These are phyloP conservation scores for Mucor sp. DNA, from an alignment of 371 early-diverging fungal genomes.

Conservation along the genomic window DNA sequence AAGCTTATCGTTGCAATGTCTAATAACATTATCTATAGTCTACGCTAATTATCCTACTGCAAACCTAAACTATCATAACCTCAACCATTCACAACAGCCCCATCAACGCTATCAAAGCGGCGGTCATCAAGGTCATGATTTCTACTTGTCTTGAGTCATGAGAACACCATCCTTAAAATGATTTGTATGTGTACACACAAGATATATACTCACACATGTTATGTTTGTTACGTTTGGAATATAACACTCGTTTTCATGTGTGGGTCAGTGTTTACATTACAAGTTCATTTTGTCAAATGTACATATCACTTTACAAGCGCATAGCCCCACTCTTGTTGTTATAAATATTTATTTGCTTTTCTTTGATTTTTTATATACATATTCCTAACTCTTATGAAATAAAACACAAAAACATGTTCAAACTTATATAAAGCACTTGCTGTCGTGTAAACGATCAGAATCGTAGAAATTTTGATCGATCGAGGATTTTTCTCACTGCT, in stretches of 20 bases:
- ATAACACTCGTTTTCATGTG: neutral
- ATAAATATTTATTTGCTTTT: constrained; percentile 1
- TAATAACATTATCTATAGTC: neutral
- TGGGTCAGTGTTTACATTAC: neutral
- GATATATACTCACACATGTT: neutral
- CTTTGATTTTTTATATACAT: neutral
- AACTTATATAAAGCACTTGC: neutral
- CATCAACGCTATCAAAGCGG: neutral
- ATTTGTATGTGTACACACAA: neutral
- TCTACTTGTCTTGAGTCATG: neutral
- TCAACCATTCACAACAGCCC: neutral
- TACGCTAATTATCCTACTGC: neutral
- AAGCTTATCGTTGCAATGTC: neutral
- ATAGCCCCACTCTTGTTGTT: neutral
- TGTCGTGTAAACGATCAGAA: neutral
- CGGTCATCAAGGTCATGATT: neutral
- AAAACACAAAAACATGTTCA: neutral
- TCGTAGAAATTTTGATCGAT: neutral
- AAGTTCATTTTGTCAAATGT: neutral
- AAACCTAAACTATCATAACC: neutral
- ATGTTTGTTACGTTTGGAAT: constrained; percentile 3
- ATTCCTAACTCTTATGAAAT: neutral
- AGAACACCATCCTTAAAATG: neutral
- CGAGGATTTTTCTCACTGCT: neutral
- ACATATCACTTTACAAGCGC: neutral